A percentile compares a stretch with the other conserved stretches of the same genome.
Conservation (phyloP, 2,329 filamentous ascomycete species). For the Trichoderma cornu-damae region DNA sequence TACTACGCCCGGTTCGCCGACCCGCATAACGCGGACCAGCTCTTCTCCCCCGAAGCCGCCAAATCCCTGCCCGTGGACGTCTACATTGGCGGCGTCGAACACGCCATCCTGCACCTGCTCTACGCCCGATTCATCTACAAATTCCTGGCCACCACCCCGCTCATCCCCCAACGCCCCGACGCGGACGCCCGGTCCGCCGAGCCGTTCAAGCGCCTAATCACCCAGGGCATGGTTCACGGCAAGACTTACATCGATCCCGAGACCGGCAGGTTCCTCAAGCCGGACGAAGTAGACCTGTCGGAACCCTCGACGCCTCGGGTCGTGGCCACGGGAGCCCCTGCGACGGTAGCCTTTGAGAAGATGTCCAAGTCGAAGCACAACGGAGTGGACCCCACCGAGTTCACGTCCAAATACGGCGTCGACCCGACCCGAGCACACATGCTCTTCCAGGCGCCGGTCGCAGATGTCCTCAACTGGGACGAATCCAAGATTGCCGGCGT, state of each 20-base stretch:
- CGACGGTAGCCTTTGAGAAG: constrained; percentile 71
- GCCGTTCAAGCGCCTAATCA: constrained; percentile 76
- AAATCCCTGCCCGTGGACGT: constrained; percentile 69
- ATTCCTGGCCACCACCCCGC: constrained; percentile 59
- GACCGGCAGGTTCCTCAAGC: constrained; percentile 71
- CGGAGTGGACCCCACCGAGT: constrained; percentile 72
- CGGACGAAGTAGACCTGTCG: constrained; percentile 64
- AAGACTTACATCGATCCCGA: constrained; percentile 72
- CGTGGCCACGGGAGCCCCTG: constrained; percentile 52
- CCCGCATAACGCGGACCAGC: constrained; percentile 55
- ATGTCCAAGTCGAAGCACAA: constrained; percentile 97
- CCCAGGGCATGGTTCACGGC: constrained; percentile 91
- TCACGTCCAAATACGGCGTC: constrained; percentile 70
- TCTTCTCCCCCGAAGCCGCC: constrained; percentile 57
- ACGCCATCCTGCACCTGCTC: constrained; percentile 83
- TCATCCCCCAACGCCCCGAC: constrained; percentile 40
- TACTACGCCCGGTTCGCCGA: constrained; percentile 81
- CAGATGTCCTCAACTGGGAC: constrained; percentile 83
- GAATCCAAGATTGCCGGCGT: constrained; percentile 75
- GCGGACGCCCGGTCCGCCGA: constrained; percentile 48
- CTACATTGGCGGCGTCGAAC: constrained; percentile 87
- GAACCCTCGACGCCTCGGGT: constrained; percentile 55
- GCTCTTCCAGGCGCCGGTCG: constrained; percentile 80
- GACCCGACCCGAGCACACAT: constrained; percentile 83
- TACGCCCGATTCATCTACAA: constrained; percentile 91